Evolutionary conservation across 2,329 filamentous ascomycete genomes (phyloP).

Genomic region (Fusarium drepaniforme): DNA sequence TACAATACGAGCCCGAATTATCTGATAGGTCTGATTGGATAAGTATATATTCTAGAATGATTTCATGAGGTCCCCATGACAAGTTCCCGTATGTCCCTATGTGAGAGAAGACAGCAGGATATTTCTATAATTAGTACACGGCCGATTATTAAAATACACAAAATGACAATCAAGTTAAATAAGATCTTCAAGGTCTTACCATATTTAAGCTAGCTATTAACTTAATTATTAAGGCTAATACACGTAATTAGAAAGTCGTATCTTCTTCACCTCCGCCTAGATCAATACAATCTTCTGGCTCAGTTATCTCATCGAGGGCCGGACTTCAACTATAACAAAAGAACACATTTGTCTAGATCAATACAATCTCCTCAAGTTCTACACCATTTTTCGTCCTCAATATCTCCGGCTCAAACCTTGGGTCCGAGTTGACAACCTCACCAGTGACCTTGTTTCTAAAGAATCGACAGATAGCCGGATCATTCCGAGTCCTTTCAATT

Average conservation of each 20-base stretch:
- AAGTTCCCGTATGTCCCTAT: neutral
- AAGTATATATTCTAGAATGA: neutral
- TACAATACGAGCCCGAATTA: neutral
- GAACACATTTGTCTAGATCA: neutral
- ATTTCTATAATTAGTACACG: neutral
- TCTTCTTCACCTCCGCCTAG: neutral
- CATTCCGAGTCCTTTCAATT: slow-evolving; percentile 2
- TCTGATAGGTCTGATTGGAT: neutral
- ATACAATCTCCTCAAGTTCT: neutral
- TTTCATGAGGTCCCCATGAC: neutral
- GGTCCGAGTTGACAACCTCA: slow-evolving; percentile 2
- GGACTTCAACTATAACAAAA: too few relatives aligned
- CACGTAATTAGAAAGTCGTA: too few relatives aligned
- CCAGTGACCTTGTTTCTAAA: neutral
- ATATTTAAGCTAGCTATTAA: too few relatives aligned
- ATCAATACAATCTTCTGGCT: neutral
- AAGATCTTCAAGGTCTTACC: too few relatives aligned
- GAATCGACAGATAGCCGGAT: neutral
- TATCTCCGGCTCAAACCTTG: neutral
- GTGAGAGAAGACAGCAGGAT: neutral
- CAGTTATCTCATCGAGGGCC: too few relatives aligned
- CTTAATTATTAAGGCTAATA: too few relatives aligned
- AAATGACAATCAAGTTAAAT: neutral
- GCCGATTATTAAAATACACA: neutral
- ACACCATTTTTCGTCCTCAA: neutral